Base-by-base conservation (phyloP, 2,329 filamentous ascomycete species). In the Stemphylium beticola region DNA sequence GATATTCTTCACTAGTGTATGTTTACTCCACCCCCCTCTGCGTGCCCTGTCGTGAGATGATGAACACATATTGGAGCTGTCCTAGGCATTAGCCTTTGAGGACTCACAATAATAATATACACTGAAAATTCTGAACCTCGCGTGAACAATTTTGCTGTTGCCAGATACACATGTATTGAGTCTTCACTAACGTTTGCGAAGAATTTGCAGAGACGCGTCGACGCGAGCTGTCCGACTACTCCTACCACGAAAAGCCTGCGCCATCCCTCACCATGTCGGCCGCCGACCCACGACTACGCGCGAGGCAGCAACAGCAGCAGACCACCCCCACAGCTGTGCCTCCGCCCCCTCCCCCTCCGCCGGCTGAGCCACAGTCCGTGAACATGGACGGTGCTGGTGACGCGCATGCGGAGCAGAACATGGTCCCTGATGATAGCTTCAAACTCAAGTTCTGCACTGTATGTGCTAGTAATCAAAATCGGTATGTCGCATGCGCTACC, bases 381-480 rank as follows among this genome's bases (percentile, higher is more conserved):
- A 66, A 54, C 47, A 47, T 73, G 46, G 73, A 77, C 48, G 69
- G 67, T 36, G 49, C 69, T 14, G 60, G 57, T 41, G 73, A 74
- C 48, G 65, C 60, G n/a, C 54, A 55, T 46, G 53, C 54, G 33
- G 58, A 64, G 55, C 53, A 49, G 31, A 67, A 73, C 49, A 49
- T 53, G n/a, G 68, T 73, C 14, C 53, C 66, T 4, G 76, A 79
- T 12, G 80, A 83, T 22, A 80, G 79, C n/a, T 96, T 88, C 83
- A 96, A 95, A 78, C 84, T 99, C 58, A 96, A 91, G 73, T 97
- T 98, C 78, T 97, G 93, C 81, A 98, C 95, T 2, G 93, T 99
- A n/a, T 99, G 95, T 78, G 95, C 95, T 7, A 96, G 92, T 70
- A 99, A 99, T 70, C 92, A 99, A 76, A 99, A 99, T 73, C 87